These are phyloP conservation scores for Ogataea degrootiae DNA, from an alignment of 805 yeast species.

Conservation along the genomic window DNA sequence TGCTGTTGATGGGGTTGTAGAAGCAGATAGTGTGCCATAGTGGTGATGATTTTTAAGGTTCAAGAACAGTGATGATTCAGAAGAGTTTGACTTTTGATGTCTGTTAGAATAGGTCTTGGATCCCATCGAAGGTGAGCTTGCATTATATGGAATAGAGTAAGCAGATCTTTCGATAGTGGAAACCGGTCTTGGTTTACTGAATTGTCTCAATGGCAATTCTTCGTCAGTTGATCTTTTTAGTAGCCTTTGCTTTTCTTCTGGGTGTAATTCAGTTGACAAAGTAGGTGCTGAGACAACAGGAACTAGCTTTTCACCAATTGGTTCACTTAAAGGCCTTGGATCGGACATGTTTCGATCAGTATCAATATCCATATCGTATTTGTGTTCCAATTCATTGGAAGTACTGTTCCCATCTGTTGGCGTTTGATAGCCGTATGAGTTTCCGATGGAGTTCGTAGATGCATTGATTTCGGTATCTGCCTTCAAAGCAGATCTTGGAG, in stretches of 20 bases:
- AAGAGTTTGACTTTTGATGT: constrained; percentile 60
- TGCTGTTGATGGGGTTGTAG: not conserved
- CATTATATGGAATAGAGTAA: constrained; percentile 13
- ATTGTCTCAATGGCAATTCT: not conserved
- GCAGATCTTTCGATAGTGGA: constrained; percentile 34
- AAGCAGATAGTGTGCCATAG: constrained; percentile 13
- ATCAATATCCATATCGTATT: not conserved
- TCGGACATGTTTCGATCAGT: constrained; percentile 1
- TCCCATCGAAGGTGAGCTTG: constrained; percentile 33
- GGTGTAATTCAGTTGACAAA: constrained; percentile 5
- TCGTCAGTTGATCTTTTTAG: constrained; percentile 1
- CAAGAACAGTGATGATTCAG: constrained; percentile 46
- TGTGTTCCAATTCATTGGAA: not conserved
- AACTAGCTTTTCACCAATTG: constrained; percentile 26
- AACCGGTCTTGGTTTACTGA: constrained; percentile 29
- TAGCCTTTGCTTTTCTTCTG: not conserved
- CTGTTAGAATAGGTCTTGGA: constrained; percentile 52
- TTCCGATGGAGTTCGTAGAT: not conserved
- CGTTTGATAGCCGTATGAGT: not conserved
- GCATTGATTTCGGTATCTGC: not conserved
- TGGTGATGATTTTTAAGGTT: constrained; percentile 30
- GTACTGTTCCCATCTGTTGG: constrained; percentile 1
- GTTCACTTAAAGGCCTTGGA: not conserved
- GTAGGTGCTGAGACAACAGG: constrained; percentile 35
- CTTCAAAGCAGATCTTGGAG: not conserved